Conservation (phyloP, 495 filamentous ascomycete species). For the Cetradonia linearis region DNA sequence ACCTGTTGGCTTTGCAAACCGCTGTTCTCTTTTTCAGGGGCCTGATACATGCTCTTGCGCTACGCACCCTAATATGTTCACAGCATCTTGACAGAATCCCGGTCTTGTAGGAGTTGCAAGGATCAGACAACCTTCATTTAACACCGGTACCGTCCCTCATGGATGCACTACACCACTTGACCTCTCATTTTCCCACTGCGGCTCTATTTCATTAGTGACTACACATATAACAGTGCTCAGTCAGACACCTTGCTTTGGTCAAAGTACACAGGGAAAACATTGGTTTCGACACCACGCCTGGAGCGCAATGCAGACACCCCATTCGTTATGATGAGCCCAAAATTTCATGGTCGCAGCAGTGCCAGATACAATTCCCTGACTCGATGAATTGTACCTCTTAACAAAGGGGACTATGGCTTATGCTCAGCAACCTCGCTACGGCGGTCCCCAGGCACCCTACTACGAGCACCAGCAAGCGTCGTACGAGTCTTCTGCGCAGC, state of each 20-base stretch:
- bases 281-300: background rate
- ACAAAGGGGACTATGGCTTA: constrained; percentile 8
- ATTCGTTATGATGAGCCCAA: background rate
- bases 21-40: background rate
- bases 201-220: background rate
- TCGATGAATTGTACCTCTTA: background rate
- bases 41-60: background rate
- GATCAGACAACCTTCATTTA: constrained; percentile 8
- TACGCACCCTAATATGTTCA: background rate
- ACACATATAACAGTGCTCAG: background rate
- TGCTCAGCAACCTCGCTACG: constrained; percentile 14
- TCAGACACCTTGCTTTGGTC: background rate
- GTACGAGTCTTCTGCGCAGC: constrained; percentile 10
- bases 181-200: background rate
- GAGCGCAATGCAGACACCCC: background rate
- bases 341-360: background rate
- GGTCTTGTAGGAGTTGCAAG: background rate
- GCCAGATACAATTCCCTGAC: background rate
- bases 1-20: background rate
- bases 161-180: background rate
- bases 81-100: constrained; percentile 6
- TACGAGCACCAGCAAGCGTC: constrained; percentile 11
- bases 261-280: background rate
- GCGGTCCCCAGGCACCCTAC: constrained; percentile 5
- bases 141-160: background rate